Base-by-base conservation (phyloP, 1,139 yeast genomes). In the Blastobotrys petasosporus region DNA sequence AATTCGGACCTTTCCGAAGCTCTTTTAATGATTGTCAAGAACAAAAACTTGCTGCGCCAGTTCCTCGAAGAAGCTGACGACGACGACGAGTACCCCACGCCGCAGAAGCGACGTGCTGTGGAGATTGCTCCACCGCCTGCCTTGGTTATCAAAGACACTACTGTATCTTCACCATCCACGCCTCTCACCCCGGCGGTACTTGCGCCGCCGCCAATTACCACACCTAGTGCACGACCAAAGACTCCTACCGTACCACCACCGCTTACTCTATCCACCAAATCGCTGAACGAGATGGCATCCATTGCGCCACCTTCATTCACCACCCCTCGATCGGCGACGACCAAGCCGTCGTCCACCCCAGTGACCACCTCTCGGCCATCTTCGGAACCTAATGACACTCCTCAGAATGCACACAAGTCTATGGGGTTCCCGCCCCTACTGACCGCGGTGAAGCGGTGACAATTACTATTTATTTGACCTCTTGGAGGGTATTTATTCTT, bases 341-440 rank as follows among this genome's bases (percentile, higher is more conserved):
- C 31, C 32, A 20, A 23, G 36, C 4, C 42, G 16, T 10, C 37
- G 39, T 13, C 15, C 37, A 25, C 45, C 54, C 10, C 55, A 52
- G 6, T 49, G 38, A 12, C 58, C 57, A 6, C 59, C 57, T 1
- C 45, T 31, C 25, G 28, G 17, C 32, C 41, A 16, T 17, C 16
- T 10, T 29, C n/a, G 20, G 23, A 31, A 12, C 10, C 36, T 8
- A 16, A 13, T 11, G 31, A 41, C 13, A 15, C 39, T 23, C 17
- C 34, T 2, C 31, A 41, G 31, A 16, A 10, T 3, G 16, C 57
- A 6, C 59, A 55, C 20, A 52, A 52, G 31, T 61, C 63, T 3
- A 50, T 61, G 50, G 65, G 65, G 6, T 62, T 61, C 44, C 66
- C 66, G 2, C 66, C 66, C 1, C 42, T 54, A 30, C 47, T 60